Percentiles rank a stretch among this genome's conserved stretches.
Evolutionary conservation across 805 yeast genomes (phyloP).

Genomic region (Yarrowia keelungensis): DNA sequence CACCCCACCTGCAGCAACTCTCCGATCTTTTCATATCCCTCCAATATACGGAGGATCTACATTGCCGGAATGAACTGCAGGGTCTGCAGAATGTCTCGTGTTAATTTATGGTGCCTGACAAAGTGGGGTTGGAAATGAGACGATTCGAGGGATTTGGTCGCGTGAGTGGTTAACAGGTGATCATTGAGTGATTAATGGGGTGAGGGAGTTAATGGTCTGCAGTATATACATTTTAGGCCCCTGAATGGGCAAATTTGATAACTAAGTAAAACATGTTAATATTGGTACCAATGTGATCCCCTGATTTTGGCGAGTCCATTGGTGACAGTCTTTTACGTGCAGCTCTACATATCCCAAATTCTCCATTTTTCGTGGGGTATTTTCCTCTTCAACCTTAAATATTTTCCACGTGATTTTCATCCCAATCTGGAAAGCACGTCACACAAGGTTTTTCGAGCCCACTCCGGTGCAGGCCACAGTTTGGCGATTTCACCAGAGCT

Average conservation of each 20-base stretch:
- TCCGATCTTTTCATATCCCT: neutral
- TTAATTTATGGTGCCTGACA: slow-evolving; percentile 8
- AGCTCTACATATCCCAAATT: neutral
- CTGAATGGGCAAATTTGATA: no score
- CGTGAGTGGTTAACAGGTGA: no score
- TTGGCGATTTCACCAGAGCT: slow-evolving; percentile 38
- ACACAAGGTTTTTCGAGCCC: slow-evolving; percentile 37
- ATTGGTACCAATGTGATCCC: neutral
- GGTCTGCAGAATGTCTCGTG: slow-evolving; percentile 19
- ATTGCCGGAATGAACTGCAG: slow-evolving; percentile 14
- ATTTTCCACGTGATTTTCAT: neutral
- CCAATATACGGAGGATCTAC: neutral
- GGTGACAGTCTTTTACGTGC: neutral
- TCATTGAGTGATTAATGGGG: neutral
- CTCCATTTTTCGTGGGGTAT: neutral
- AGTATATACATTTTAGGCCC: no score
- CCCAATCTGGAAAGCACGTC: slow-evolving; percentile 34
- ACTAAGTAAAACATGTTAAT: no score
- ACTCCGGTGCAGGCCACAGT: slow-evolving; percentile 34
- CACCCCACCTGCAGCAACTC: no score
- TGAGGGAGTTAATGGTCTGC: no score
- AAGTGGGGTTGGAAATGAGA: neutral
- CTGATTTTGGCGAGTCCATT: neutral
- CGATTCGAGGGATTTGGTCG: no score
- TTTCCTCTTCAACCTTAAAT: neutral